phyloP scores from a whole-genome alignment of 2,329 filamentous ascomycete species.

The Botrytis fabae region DNA sequence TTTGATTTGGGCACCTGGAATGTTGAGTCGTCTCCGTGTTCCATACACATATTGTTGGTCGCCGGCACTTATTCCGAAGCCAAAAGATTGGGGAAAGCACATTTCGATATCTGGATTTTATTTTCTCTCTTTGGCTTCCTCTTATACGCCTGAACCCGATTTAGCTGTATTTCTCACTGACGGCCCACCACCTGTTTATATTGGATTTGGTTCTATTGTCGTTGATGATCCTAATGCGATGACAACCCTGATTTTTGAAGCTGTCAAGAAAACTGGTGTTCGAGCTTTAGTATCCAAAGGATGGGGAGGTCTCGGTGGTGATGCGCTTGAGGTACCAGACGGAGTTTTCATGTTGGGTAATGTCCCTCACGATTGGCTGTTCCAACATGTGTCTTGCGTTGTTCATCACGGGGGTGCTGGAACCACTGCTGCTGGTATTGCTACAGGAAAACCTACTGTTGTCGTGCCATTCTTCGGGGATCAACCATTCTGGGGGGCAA shows the following conservation, averaged over 20 bases:
- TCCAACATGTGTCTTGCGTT: slow-evolving; percentile 76
- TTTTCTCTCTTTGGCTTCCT: slow-evolving; percentile 67
- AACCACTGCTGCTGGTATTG: slow-evolving; percentile 84
- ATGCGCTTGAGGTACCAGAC: slow-evolving; percentile 68
- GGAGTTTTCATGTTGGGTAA: slow-evolving; percentile 83
- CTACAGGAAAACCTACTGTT: slow-evolving; percentile 75
- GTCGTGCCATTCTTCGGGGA: slow-evolving; percentile 87
- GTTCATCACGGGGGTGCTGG: slow-evolving; percentile 88
- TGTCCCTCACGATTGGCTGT: slow-evolving; percentile 86
- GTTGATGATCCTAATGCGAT: slow-evolving; percentile 73
- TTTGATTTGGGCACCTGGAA: slow-evolving; percentile 77
- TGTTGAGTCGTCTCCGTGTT: slow-evolving; percentile 72
- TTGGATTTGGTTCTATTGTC: slow-evolving; percentile 82
- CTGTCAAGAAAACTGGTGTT: slow-evolving; percentile 65
- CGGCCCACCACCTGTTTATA: slow-evolving; percentile 74
- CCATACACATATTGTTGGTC: slow-evolving; percentile 93
- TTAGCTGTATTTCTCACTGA: slow-evolving; percentile 65
- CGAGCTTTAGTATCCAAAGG: slow-evolving; percentile 82
- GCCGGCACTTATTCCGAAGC: slow-evolving; percentile 74
- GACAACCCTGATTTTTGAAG: slow-evolving; percentile 71
- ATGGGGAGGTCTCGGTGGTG: slow-evolving; percentile 81
- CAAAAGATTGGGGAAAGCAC: slow-evolving; percentile 70
- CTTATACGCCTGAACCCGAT: slow-evolving; percentile 65
- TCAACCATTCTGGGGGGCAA: slow-evolving; percentile 80
- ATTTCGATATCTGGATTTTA: slow-evolving; percentile 76